Evolutionary conservation across 306 rosid genomes (phyloP), one percentile per base, ranked within the genome.

Genomic region (Vigna reflexopilosa): DNA sequence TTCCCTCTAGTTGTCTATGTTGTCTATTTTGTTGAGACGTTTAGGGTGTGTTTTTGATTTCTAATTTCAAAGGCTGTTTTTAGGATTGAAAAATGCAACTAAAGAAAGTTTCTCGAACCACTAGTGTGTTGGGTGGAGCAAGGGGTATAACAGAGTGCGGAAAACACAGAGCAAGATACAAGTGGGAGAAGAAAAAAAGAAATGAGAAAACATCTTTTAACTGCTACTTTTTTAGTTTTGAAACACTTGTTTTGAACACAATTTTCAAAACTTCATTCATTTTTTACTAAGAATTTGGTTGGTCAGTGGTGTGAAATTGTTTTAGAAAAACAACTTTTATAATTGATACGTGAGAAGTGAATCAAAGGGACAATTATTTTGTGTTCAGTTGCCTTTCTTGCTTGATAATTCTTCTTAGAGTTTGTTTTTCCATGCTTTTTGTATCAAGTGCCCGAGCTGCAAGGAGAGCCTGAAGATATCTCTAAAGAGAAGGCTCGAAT

Each of bases 401-500:
- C 45, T 7, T 50, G 16, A 34, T 63, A 20, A 30, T 78, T 68
- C 13, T 76, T 73, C 30, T 65, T 32, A 55, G 52, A 51, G 9
- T 30, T 65, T 47, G 1, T 77, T 73, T 38, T 81, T 78, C 44
- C 28, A 3, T 20, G 9, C 15, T 73, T 75, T 36, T 42, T 36
- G 77, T 73, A 67, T 59, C 4, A 72, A 95, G 99, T 95, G 86
- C 98, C 98, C 15, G 99, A 95, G 81, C 85, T 95, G 85, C 99
- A 95, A 86, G 98, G 99, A 15, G 98, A 95, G 77, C 99, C 98
- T 26, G 96, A 95, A 83, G 97, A 88, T 48, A 95, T 95, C 80
- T 95, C 98, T 58, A 95, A 91, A 85, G 97, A 93, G 85, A 95
- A 95, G 71, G 98, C 99, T 76, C 90, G 97, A 11, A 81, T 95